These are phyloP conservation scores for Pontederia crassipes DNA, from an alignment of 176 grass and related monocot species.

Conservation along the genomic window DNA sequence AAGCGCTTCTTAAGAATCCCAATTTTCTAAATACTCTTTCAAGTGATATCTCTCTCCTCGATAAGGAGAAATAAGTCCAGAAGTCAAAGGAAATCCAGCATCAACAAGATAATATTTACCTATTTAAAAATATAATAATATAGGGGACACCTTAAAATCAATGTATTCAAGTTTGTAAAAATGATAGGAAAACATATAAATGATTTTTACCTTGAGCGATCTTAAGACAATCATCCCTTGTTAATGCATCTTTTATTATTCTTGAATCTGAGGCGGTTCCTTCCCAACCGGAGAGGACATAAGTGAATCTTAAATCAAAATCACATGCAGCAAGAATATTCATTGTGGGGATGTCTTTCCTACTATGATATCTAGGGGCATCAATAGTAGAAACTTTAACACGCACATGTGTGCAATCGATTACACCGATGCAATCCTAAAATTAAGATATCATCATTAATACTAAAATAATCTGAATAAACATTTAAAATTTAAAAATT, in stretches of 20 bases:
- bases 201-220: conserved; percentile 8
- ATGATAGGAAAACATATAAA: background rate
- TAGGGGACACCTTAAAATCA: too few relatives aligned
- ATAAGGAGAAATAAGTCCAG: conserved; percentile 4
- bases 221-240: background rate
- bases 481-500: background rate
- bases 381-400: background rate
- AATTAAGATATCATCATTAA: background rate
- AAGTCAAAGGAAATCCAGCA: conserved; percentile 4
- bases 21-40: background rate
- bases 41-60: too few relatives aligned
- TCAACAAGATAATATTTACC: conserved; percentile 22
- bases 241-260: conserved; percentile 14
- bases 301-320: too few relatives aligned
- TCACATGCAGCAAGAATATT: conserved; percentile 10
- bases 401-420: background rate
- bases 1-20: conserved; percentile 13
- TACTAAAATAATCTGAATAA: background rate
- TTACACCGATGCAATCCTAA: background rate
- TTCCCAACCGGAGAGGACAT: conserved; percentile 9
- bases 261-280: conserved; percentile 4
- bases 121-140: background rate
- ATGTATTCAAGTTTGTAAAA: background rate
- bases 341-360: conserved; percentile 4
- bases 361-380: conserved; percentile 2